phyloP scores from a whole-genome alignment of 768 basidiomycete genomes.

The Rossbeevera mucosa region DNA sequence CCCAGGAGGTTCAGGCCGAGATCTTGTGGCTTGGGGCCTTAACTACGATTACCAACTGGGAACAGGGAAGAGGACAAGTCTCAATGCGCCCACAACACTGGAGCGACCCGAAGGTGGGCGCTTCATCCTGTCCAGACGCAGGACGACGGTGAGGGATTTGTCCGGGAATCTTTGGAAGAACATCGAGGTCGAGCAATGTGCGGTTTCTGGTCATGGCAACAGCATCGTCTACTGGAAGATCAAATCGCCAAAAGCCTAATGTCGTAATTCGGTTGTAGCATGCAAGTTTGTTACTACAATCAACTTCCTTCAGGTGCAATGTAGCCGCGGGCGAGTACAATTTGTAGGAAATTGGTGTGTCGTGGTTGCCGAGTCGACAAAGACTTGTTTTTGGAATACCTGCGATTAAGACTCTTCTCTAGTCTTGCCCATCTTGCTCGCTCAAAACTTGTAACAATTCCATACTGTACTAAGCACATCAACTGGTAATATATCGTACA shows the following conservation, averaged over 20 bases:
- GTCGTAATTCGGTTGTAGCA: not conserved
- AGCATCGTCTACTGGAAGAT: constrained; percentile 73
- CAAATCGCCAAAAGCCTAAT: not conserved
- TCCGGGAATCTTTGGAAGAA: constrained; percentile 57
- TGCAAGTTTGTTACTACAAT: not conserved
- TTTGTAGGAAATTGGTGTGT: too few species aligned
- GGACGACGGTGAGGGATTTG: constrained; percentile 54
- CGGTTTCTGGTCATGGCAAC: constrained; percentile 56
- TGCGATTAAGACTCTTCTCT: not conserved
- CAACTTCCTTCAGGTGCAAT: too few species aligned
- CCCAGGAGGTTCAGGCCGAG: constrained; percentile 51
- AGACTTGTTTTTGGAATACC: not conserved
- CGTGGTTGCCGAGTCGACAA: not conserved
- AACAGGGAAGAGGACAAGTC: constrained; percentile 61
- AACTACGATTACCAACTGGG: constrained; percentile 75
- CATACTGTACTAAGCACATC: not conserved
- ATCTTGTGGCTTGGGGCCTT: constrained; percentile 69
- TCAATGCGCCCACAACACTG: constrained; percentile 50
- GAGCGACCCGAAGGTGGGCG: constrained; percentile 49
- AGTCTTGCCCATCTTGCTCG: not conserved
- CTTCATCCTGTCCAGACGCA: constrained; percentile 52
- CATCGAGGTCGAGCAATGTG: constrained; percentile 61
- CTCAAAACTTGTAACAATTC: not conserved
- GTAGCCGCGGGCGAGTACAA: too few species aligned
- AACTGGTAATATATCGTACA: not conserved